phyloP scores from a whole-genome alignment of 768 basidiomycete genomes.

The Holtermannia corniformis region DNA sequence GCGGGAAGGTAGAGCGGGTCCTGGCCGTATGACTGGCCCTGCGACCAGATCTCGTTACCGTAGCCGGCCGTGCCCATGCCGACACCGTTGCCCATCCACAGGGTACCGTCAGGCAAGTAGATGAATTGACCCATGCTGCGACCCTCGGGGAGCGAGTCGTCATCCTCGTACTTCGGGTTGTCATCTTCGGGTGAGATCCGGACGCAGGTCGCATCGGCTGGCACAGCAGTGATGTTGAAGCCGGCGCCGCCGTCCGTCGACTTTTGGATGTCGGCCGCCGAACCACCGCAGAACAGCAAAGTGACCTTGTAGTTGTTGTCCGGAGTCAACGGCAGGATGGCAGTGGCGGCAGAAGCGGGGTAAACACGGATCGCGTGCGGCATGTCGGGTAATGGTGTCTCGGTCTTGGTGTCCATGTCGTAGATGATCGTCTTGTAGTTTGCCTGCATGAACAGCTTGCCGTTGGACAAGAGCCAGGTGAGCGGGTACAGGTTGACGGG shows the following conservation, averaged over 20 bases:
- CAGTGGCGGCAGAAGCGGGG: conserved; percentile 67
- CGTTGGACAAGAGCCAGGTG: conserved; percentile 54
- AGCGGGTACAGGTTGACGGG: conserved; percentile 66
- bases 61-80: conserved; percentile 83
- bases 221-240: conserved; percentile 47
- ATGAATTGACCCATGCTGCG: conserved; percentile 85
- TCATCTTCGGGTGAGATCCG: conserved; percentile 58
- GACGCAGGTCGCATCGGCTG: conserved; percentile 67
- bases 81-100: conserved; percentile 45
- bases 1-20: conserved; percentile 69
- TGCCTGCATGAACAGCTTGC: conserved; percentile 43
- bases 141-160: conserved; percentile 36
- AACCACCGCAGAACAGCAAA: conserved; percentile 83
- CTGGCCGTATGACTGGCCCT: conserved; percentile 53
- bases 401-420: conserved; percentile 54
- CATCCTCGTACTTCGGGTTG: conserved; percentile 36
- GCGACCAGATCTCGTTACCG: conserved; percentile 50
- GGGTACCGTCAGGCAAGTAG: conserved; percentile 48
- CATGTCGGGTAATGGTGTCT: conserved; percentile 53
- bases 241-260: conserved; percentile 66
- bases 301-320: conserved; percentile 81
- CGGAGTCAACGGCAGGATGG: conserved; percentile 84
- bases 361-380: conserved; percentile 46
- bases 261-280: conserved; percentile 45
- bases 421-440: conserved; percentile 48